Base-by-base conservation (phyloP, 345 rosid species). In the Populus deltoides region DNA sequence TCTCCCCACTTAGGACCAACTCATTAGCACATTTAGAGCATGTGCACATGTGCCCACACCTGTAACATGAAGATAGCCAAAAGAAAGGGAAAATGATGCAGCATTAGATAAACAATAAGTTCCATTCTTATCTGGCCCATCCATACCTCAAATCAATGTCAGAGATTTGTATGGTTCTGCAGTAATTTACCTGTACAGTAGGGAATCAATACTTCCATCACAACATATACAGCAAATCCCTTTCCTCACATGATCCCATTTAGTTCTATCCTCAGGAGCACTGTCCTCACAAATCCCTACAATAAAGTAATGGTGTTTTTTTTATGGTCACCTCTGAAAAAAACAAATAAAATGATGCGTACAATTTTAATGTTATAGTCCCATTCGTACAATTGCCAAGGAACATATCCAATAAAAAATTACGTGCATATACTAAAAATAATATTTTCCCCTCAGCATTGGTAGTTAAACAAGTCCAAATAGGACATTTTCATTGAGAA, bases 31-130 rank as follows among this genome's bases (percentile, higher is more conserved):
- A 95, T 81, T 85, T 88, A 47, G 90, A 90, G 77, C 98, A 95
- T 4, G 94, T 79, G 86, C 97, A 93, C 99, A 93, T 92, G 86
- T 95, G 99, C 83, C 99, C 99, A 47, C 99, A 95, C 86, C 99
- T 95, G 92, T 68, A 79, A 71, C 39, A 77, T 73, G 47, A 53
- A 33, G 3, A 38, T 8, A 17, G 9, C 13, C 29, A 47, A 39
- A 68, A 68, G 16, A 8, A 57, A 45, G 29, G 38, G 18, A 18
- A 47, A 74, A 13, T 3, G 35, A 33, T 33, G 59, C 10, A n/a
- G 72, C 10, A 61, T 59, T 29, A 70, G 69, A 43, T 57, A 33
- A 35, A 67, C 73, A 27, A 73, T 2, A 17, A 77, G 18, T 13
- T 7, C 36, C 25, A 22, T 67, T 66, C 70, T 39, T 20, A 6